Percentiles rank a stretch among this genome's conserved stretches.
phyloP scores from a whole-genome alignment of 1,139 yeast genomes.

The Pichia cactophila region DNA sequence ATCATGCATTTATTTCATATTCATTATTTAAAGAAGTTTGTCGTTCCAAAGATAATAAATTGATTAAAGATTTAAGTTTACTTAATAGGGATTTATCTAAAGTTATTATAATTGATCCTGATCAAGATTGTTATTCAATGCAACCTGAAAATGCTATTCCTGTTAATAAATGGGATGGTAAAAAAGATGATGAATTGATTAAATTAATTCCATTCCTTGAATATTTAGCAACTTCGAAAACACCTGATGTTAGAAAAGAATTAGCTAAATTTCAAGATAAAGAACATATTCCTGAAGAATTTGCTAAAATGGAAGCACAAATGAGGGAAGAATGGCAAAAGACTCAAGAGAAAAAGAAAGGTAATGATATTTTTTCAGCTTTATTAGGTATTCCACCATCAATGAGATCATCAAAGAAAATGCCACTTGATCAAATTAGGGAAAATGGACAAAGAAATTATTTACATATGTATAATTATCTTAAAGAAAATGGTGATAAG shows the following conservation, averaged over 20 bases:
- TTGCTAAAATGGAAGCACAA: slow-evolving; percentile 63
- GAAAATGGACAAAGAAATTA: slow-evolving; percentile 91
- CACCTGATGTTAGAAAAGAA: slow-evolving; percentile 85
- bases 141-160: slow-evolving; percentile 93
- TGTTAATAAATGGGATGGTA: slow-evolving; percentile 80
- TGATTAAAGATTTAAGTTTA: slow-evolving; percentile 77
- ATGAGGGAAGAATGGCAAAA: slow-evolving; percentile 65
- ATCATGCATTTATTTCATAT: slow-evolving; percentile 81
- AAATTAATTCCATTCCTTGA: slow-evolving; percentile 87
- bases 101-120: slow-evolving; percentile 72
- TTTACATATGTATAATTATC: slow-evolving; percentile 71
- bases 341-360: slow-evolving; percentile 39
- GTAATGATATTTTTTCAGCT: slow-evolving; percentile 27
- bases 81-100: slow-evolving; percentile 86
- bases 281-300: slow-evolving; percentile 70
- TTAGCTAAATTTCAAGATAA: slow-evolving; percentile 61
- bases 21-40: slow-evolving; percentile 89
- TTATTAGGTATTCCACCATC: slow-evolving; percentile 55
- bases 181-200: slow-evolving; percentile 69
- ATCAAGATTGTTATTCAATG: slow-evolving; percentile 61
- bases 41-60: slow-evolving; percentile 79
- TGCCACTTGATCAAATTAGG: slow-evolving; percentile 86
- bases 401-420: slow-evolving; percentile 50
- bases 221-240: slow-evolving; percentile 86
- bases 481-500: slow-evolving; percentile 85